These are phyloP conservation scores for Aspergillus spinulosporus DNA, from an alignment of 2,329 filamentous ascomycete genomes.

Conservation along the genomic window DNA sequence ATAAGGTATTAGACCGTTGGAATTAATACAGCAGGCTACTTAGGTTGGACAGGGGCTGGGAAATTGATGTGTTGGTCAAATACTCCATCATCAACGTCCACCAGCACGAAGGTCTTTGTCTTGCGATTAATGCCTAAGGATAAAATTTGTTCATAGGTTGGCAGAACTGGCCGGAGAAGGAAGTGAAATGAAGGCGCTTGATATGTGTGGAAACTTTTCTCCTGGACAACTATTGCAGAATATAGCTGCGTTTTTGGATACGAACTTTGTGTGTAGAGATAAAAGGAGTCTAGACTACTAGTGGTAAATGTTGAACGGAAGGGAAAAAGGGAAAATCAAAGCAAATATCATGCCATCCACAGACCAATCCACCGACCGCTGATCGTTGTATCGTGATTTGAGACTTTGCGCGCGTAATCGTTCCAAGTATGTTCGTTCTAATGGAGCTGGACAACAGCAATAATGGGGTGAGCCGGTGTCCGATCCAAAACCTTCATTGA, in stretches of 20 bases:
- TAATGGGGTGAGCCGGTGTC: constrained; percentile 5
- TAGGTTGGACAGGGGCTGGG: too few species aligned
- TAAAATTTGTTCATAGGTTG: too few species aligned
- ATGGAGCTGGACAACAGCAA: constrained; percentile 14
- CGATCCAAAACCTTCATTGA: constrained; percentile 14
- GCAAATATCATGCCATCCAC: constrained; percentile 35
- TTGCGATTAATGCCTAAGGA: too few species aligned
- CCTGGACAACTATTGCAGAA: constrained; percentile 13
- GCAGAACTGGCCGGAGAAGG: too few species aligned
- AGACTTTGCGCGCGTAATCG: constrained; percentile 27
- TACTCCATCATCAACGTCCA: too few species aligned
- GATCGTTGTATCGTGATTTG: constrained; percentile 41
- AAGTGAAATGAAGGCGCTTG: not conserved
- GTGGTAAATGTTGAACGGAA: constrained; percentile 29
- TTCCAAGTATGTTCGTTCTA: constrained; percentile 20
- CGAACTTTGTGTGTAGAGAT: constrained; percentile 23
- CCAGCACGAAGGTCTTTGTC: too few species aligned
- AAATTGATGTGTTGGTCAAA: too few species aligned
- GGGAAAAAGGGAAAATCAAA: constrained; percentile 28
- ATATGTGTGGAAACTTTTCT: constrained; percentile 16
- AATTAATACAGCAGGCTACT: too few species aligned
- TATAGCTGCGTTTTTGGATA: constrained; percentile 23
- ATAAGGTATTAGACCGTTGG: too few species aligned
- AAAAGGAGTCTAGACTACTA: constrained; percentile 28
- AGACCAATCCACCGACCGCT: constrained; percentile 28